Evolutionary conservation across 2,329 filamentous ascomycete species (phyloP).

Genomic region (Colletotrichum sp.): DNA sequence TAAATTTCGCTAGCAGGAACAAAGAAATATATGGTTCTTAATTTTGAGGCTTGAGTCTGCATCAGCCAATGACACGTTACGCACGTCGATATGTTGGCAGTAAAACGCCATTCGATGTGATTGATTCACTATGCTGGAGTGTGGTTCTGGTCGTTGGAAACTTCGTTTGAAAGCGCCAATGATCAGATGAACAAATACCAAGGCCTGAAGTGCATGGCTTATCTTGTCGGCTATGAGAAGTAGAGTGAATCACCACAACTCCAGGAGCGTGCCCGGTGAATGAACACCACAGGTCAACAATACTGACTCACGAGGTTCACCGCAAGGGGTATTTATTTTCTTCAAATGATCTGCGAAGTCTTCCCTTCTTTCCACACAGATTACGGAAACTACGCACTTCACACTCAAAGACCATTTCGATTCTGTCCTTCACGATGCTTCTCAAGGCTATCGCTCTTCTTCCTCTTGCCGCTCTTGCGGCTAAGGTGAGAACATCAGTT

Average conservation of each 20-base stretch:
- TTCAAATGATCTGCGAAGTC: no score
- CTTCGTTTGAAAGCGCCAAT: neutral
- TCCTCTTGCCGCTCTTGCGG: neutral
- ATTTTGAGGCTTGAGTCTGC: no score
- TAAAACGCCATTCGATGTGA: neutral
- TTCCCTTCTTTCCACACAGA: no score
- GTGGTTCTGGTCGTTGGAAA: neutral
- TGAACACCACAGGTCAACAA: accelerated
- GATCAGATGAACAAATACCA: neutral
- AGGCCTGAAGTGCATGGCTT: neutral
- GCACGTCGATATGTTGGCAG: neutral
- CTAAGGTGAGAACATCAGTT: neutral
- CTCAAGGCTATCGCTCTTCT: neutral
- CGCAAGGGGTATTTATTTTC: no score
- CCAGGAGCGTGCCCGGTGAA: no score
- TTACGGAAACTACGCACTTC: no score
- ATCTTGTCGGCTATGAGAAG: no score
- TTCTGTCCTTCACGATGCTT: neutral
- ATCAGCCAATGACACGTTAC: no score
- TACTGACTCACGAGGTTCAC: neutral
- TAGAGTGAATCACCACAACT: neutral
- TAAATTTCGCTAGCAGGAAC: no score
- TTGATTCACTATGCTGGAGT: neutral
- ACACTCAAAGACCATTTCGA: accelerated
- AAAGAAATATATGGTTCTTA: no score